Evolutionary conservation across 257 asterid genomes (phyloP), one percentile per base, ranked within the genome.

Genomic region (Parsonsia alboflavescens): DNA sequence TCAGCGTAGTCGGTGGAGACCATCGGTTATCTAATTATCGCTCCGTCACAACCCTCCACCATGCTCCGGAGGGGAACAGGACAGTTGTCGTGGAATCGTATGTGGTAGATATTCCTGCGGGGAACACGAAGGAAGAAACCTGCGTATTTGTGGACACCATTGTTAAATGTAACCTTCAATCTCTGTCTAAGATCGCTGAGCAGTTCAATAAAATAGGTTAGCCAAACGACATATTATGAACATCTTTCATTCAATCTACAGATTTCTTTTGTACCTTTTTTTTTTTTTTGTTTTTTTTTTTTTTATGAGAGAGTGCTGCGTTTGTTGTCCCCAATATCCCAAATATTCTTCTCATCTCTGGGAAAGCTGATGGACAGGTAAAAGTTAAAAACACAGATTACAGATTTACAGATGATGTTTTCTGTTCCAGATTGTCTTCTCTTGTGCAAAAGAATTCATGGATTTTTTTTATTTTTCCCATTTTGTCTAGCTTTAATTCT

Each of bases 1-100:
- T 90, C 81, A 90, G 97, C 82, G 96, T 92, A 3, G 87, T 92
- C 39, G 97, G 96, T 7, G 97, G 96, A 15, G 96, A 86, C 86
- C 97, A 92, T 83, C 87, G 96, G 28, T 62, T 92, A 39, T 88
- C 82, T 19, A 92, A 92, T 78, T 92, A 90, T 80, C 81, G 93
- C 2, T 90, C 96, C 13, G 91, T 92, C 5, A 90, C 97, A 16
- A 88, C 91, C 4, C 86, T 92, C 16, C 96, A 90, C 80, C 73
- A 77, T 36, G 79, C 87, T 39, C 79, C 78, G 5, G 19, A 8
- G 48, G 87, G 84, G 44, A 79, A 70, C 36, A 88, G 89, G 15
- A 85, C 92, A n/a, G 87, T 85, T 6, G 97, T 88, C 9, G 96
- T 89, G 79, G 97, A 90, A 83, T 90, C 96, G 5, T 92, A 90